These are phyloP conservation scores for Posidonia oceanica DNA, from an alignment of 116 monocot genomes.

Conservation along the genomic window DNA sequence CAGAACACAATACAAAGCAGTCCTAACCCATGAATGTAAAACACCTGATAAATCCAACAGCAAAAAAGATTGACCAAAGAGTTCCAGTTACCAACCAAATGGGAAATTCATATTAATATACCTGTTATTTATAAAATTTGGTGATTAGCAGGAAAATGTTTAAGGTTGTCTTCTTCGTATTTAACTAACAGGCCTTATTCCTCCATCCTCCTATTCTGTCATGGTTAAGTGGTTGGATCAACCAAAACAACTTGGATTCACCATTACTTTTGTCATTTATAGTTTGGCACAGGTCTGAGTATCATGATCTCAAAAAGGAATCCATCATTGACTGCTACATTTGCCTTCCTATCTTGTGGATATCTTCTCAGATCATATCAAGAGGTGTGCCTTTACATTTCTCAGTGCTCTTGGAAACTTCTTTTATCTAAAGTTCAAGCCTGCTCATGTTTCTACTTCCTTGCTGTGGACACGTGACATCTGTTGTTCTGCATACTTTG, in stretches of 20 bases:
- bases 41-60: too few species aligned
- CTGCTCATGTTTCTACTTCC: not conserved
- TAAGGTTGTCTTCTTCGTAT: too few species aligned
- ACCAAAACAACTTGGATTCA: not conserved
- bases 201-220: too few species aligned
- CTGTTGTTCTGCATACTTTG: slow-evolving; percentile 85
- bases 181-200: too few species aligned
- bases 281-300: slow-evolving; percentile 92
- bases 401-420: not conserved
- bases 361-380: slow-evolving; percentile 89
- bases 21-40: too few species aligned
- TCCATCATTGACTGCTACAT: slow-evolving; percentile 72
- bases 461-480: slow-evolving; percentile 52
- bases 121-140: too few species aligned
- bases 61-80: too few species aligned
- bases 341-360: slow-evolving; percentile 83
- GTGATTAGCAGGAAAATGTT: too few species aligned
- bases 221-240: too few species aligned
- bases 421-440: not conserved
- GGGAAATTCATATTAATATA: too few species aligned
- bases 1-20: too few species aligned
- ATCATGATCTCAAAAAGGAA: slow-evolving; percentile 90
- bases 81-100: too few species aligned
- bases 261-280: not conserved
- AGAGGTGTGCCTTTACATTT: slow-evolving; percentile 40